Evolutionary conservation across 108 stramenopile species (phyloP), one percentile per base, ranked within the genome.

Genomic region (Fistulifera pelliculosa): DNA sequence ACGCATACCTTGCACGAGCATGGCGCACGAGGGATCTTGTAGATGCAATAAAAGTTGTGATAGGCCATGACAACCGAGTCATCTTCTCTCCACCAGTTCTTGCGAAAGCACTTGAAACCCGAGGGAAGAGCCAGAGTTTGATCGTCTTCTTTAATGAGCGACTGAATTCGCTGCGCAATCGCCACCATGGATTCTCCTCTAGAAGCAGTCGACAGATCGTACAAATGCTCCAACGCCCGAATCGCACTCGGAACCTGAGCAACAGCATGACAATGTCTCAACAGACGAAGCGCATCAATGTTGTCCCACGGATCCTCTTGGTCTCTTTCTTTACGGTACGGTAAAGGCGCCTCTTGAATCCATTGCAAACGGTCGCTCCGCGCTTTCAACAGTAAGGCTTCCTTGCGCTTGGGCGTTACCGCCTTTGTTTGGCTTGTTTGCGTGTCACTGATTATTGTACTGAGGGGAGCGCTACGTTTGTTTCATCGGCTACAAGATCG

Each of bases 351-450:
- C 4, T 47, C 35, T 27, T 61, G 67, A 21, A 86, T 69, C 89
- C 89, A 90, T 18, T 68, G 58, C 13, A 82, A 49, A 10, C 89
- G 77, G 47, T 76, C 63, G 5, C 52, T 52, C 21, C 89, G 70
- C 4, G 89, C 84, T 43, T 84, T 66, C 12, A 75, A 8, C 38
- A 90, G 59, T 18, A 90, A 58, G 52, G 77, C 65, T n/a, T 67
- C 60, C 54, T 84, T 84, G 10, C 89, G 79, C 16, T 75, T 69
- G 21, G 66, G 54, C 26, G 69, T 73, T 10, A 71, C 78, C 14
- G 81, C 41, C 21, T 51, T 16, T 13, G 60, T 25, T 38, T 56
- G 25, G 45, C 58, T 39, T 0, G 21, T 3, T 35, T 35, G 31
- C 3, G 6, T 35, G 6, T 3, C 31, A 35, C 31, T 35, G 31